Base-by-base conservation (phyloP, 2,329 filamentous ascomycete genomes). In the Colletotrichum horii region DNA sequence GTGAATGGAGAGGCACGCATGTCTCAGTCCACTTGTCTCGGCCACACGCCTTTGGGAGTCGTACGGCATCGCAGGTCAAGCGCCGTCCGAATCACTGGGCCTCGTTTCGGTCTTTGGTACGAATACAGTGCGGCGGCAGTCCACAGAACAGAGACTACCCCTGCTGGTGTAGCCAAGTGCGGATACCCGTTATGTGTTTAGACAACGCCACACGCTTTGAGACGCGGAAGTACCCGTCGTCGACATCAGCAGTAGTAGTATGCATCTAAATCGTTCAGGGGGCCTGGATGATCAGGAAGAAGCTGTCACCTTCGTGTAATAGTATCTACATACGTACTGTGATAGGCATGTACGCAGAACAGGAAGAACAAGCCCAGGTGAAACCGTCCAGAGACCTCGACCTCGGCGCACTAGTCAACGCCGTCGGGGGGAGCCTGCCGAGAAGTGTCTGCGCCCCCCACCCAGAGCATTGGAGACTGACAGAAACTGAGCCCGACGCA, bases 341-440 rank as follows among this genome's bases (percentile, higher is more conserved):
- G n/a, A 3, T 43, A 38, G 15, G 7, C 8, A 16, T 7, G n/a
- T 19, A 43, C n/a, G 26, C 22, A 58, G 24, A 28, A 58, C 14
- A 28, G 55, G 55, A 58, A 58, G 55, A 58, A 58, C 43, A 34
- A 24, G 38, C 26, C 28, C 30, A 36, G 52, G 68, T 74, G 60
- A 74, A 66, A 74, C 67, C 71, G 36, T 71, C 60, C 67, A 71
- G 65, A 68, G 22, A 22, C 48, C 66, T 28, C 60, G 22, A 22
- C 48, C 66, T 28, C 60, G 43, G 11, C 22, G 61, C 36, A 48
- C 67, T 71, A 61, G 71, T 34, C 60, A 61, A 34, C 61, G 67
- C 67, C 61, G 52, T 62, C 55, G 52, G 36, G 34, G 34, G 28
- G 32, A 55, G 61, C 38, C 32, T 66, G 62, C 34, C 55, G 67